Base-by-base conservation (phyloP, 352 stramenopile genomes). In the Pythium utonaiense region DNA sequence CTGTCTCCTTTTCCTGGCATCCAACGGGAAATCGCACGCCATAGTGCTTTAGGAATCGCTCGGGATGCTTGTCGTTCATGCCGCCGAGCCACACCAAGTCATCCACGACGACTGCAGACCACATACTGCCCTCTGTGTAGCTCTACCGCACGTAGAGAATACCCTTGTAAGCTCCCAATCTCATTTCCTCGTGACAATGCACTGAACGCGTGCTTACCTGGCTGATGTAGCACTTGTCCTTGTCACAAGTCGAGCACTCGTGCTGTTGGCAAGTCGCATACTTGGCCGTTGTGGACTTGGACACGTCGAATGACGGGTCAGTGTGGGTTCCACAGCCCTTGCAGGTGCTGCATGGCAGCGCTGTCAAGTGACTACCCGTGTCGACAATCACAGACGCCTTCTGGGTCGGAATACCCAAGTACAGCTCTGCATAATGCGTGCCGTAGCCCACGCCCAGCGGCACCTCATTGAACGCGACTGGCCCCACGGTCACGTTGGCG, bases 51-150 rank as follows among this genome's bases (percentile, higher is more conserved):
- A 91, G 47, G 41, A 90, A 62, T 19, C 63, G 60, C 24, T 91
- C 70, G 2, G 69, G 69, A 36, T 86, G 65, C 10, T 66, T 60
- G 25, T 74, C 74, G 6, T 57, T 71, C 14, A 83, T 81, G n/a
- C 82, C 79, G 38, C 86, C 86, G 16, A 95, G 67, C 83, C 83
- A 95, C 53, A 87, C 80, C 21, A 93, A 53, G 49, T 95, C 86
- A 33, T 92, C 73, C 13, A 96, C 73, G 33, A 95, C 73, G 13
- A 91, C 70, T 3, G 86, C 86, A 25, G 80, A 71, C 88, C 88
- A 96, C 72, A 89, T 91, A 57, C 88, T 96, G 33, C 88, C 86
- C 74, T 96, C 88, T 21, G 83, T 89, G 62, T 96, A 96, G 38
- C 73, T 83, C 81, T 93, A 55, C 40, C 19, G 10, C 38, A 25